A percentile compares a stretch with the other conserved stretches of the same genome.
phyloP scores from a whole-genome alignment of 345 rosid species.

The Salix exigua region DNA sequence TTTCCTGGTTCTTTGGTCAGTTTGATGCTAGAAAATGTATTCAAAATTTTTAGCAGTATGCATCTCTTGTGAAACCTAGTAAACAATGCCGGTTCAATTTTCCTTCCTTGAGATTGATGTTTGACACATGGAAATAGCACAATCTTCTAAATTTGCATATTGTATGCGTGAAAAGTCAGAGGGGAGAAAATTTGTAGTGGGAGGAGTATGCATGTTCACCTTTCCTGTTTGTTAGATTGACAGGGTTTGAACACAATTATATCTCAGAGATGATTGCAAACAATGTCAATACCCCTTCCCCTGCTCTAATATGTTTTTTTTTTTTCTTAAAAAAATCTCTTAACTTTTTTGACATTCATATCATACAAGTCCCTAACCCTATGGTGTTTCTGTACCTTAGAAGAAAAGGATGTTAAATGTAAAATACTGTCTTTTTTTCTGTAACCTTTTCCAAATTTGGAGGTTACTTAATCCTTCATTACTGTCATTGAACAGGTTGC shows the following conservation, averaged over 20 bases:
- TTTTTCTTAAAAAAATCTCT: neutral
- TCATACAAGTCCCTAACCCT: no score
- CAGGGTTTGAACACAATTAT: neutral
- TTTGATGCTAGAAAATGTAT: no score
- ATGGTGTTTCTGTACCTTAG: no score
- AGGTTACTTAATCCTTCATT: conserved; percentile 1
- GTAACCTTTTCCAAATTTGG: neutral
- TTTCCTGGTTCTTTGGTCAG: no score
- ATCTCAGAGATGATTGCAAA: neutral
- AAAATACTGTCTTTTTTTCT: neutral
- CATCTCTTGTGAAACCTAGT: neutral
- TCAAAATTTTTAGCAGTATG: neutral
- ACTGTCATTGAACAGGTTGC: conserved; percentile 62
- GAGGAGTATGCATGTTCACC: neutral
- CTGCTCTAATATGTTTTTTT: no score
- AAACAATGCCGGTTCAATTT: no score
- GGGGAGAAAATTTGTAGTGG: neutral
- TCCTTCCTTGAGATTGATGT: no score
- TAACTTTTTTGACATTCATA: neutral
- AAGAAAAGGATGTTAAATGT: no score
- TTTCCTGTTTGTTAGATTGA: neutral
- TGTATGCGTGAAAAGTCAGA: neutral
- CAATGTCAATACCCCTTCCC: neutral
- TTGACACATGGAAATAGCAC: neutral
- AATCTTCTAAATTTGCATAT: neutral